Evolutionary conservation across 768 basidiomycete species (phyloP).

Genomic region (Sarcomyxa edulis): DNA sequence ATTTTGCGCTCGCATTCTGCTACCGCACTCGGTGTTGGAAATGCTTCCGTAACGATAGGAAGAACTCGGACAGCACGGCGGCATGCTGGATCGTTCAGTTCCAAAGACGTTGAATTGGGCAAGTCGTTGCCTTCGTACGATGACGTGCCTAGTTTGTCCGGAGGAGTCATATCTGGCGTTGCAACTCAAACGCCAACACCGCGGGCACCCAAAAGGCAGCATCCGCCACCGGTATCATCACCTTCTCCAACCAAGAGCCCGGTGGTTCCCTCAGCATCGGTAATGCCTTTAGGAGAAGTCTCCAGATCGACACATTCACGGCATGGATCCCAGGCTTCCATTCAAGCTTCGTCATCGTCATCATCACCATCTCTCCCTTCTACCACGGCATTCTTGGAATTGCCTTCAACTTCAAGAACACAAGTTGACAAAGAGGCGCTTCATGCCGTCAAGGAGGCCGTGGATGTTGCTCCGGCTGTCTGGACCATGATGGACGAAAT

Average conservation of each 20-base stretch:
- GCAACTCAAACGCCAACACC: slow-evolving; percentile 32
- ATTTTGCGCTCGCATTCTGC: slow-evolving; percentile 20
- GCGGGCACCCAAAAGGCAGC: slow-evolving; percentile 47
- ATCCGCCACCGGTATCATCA: slow-evolving; percentile 25
- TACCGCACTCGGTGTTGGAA: slow-evolving; percentile 15
- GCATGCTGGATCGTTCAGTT: slow-evolving; percentile 94
- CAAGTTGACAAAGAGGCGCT: slow-evolving; percentile 77
- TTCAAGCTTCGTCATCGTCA: slow-evolving; percentile 26
- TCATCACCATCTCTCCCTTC: slow-evolving; percentile 33
- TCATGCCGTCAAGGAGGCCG: slow-evolving; percentile 71
- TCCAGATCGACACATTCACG: slow-evolving; percentile 25
- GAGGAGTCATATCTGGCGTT: slow-evolving; percentile 30
- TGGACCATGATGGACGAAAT: slow-evolving; percentile 81
- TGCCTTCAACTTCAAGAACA: slow-evolving; percentile 50
- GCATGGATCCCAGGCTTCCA: slow-evolving; percentile 35
- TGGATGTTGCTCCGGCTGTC: slow-evolving; percentile 73
- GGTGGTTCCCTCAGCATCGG: slow-evolving; percentile 23
- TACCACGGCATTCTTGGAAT: slow-evolving; percentile 35
- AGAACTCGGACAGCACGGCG: slow-evolving; percentile 60
- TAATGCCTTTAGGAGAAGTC: slow-evolving; percentile 9
- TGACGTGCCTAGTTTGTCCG: slow-evolving; percentile 28
- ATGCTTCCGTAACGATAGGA: slow-evolving; percentile 18
- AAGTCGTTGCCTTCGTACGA: slow-evolving; percentile 71
- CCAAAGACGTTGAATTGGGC: slow-evolving; percentile 86
- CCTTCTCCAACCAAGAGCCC: slow-evolving; percentile 31